Conservation (phyloP, 345 rosid species). For the Acer negundo region DNA sequence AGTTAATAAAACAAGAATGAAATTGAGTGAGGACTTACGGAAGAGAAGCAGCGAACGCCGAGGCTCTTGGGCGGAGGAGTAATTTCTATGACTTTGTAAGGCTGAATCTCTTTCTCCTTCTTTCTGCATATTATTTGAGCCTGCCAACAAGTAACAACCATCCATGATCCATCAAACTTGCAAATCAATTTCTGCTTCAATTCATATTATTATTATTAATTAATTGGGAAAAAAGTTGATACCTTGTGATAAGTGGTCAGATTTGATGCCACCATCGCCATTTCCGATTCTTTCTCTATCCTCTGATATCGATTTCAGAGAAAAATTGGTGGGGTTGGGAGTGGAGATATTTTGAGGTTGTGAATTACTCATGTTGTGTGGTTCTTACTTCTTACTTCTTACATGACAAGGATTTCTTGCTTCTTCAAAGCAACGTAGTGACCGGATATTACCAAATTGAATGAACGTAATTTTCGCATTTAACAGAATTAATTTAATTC, state of each 20-base stretch:
- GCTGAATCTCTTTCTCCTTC: slow-evolving; percentile 59
- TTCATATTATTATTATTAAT: no score
- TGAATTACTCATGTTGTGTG: neutral
- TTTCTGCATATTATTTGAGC: slow-evolving; percentile 59
- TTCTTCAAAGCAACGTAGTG: no score
- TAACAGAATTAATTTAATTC: no score
- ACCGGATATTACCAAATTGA: no score
- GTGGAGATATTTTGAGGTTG: neutral
- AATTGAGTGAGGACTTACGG: slow-evolving; percentile 42
- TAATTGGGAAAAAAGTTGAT: neutral
- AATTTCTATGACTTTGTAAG: slow-evolving; percentile 87
- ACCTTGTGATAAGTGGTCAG: slow-evolving; percentile 45
- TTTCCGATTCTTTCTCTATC: slow-evolving; percentile 1
- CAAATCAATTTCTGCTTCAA: no score
- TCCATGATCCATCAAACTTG: neutral
- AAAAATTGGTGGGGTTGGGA: neutral
- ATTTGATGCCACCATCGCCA: slow-evolving; percentile 49
- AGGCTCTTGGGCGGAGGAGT: slow-evolving; percentile 95
- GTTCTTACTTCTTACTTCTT: neutral
- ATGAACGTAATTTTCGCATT: no score
- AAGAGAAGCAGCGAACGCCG: slow-evolving; percentile 84
- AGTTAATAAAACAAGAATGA: no score
- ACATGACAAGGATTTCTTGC: neutral
- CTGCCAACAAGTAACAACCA: slow-evolving; percentile 23
- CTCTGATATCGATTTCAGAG: neutral